phyloP scores from a whole-genome alignment of 768 basidiomycete genomes.

The Boletales sp. region DNA sequence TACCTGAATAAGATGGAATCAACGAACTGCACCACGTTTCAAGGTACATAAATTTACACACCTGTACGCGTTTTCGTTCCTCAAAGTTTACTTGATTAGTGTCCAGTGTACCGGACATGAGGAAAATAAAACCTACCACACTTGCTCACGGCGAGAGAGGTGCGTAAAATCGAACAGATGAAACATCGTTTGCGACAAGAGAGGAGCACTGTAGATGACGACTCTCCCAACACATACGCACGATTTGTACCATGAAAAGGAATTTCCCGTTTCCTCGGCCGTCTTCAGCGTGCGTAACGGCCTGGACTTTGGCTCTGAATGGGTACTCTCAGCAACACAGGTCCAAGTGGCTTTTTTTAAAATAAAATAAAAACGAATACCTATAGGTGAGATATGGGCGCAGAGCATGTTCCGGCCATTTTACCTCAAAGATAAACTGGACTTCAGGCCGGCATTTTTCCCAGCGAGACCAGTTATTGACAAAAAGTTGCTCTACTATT shows the following conservation, averaged over 20 bases:
- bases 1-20: not conserved
- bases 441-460: slow-evolving; percentile 9
- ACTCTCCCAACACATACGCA: slow-evolving; percentile 13
- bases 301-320: slow-evolving; percentile 7
- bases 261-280: slow-evolving; percentile 9
- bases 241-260: slow-evolving; percentile 15
- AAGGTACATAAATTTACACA: not conserved
- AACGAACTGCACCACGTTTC: too few species aligned
- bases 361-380: not conserved
- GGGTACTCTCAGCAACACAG: not conserved
- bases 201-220: slow-evolving; percentile 5
- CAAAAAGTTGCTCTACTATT: slow-evolving; percentile 6
- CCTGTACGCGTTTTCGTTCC: slow-evolving; percentile 17
- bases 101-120: not conserved
- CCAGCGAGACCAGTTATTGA: slow-evolving; percentile 9
- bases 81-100: not conserved
- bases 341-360: not conserved
- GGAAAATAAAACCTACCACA: slow-evolving; percentile 1
- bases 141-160: slow-evolving; percentile 11
- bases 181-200: slow-evolving; percentile 8
- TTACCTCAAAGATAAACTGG: slow-evolving; percentile 9
- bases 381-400: slow-evolving; percentile 10
- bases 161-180: slow-evolving; percentile 10
- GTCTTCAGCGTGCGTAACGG: not conserved
- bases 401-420: slow-evolving; percentile 11